These are phyloP conservation scores for Rosa hybrid DNA, from an alignment of 331 rosid genomes.

Conservation along the genomic window DNA sequence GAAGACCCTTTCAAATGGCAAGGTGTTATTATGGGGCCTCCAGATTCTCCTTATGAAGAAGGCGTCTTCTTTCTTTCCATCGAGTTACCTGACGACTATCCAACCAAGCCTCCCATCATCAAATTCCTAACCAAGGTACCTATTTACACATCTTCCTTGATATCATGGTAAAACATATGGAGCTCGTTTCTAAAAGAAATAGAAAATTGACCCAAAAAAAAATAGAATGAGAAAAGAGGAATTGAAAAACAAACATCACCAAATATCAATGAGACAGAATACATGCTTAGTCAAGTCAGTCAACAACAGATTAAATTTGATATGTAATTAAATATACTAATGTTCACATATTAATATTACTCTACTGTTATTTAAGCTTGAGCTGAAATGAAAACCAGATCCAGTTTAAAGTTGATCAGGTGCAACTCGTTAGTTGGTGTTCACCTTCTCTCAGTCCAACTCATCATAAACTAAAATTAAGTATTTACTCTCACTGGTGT, in stretches of 20 bases:
- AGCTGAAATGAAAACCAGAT: not conserved
- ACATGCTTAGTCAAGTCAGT: not conserved
- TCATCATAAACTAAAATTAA: too few species aligned
- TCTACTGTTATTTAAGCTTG: not conserved
- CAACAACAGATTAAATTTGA: not conserved
- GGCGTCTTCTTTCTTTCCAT: conserved; percentile 39
- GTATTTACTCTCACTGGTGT: not conserved
- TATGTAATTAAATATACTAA: not conserved
- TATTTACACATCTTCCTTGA: not conserved
- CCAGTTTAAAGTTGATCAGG: not conserved
- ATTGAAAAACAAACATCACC: not conserved
- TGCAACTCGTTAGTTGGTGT: not conserved
- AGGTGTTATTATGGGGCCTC: conserved; percentile 37
- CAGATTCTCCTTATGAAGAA: conserved; percentile 29
- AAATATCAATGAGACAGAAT: not conserved
- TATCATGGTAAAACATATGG: not conserved
- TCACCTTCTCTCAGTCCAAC: too few species aligned
- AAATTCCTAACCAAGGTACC: conserved; percentile 39
- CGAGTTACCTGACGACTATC: conserved; percentile 31
- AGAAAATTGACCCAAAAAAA: too few species aligned
- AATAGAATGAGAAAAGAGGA: not conserved
- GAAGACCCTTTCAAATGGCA: conserved; percentile 38
- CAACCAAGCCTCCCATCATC: conserved; percentile 35
- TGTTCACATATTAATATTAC: too few species aligned
- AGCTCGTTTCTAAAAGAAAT: not conserved